phyloP scores from a whole-genome alignment of 2,329 filamentous ascomycete species.

The Cytospora chrysosperma region DNA sequence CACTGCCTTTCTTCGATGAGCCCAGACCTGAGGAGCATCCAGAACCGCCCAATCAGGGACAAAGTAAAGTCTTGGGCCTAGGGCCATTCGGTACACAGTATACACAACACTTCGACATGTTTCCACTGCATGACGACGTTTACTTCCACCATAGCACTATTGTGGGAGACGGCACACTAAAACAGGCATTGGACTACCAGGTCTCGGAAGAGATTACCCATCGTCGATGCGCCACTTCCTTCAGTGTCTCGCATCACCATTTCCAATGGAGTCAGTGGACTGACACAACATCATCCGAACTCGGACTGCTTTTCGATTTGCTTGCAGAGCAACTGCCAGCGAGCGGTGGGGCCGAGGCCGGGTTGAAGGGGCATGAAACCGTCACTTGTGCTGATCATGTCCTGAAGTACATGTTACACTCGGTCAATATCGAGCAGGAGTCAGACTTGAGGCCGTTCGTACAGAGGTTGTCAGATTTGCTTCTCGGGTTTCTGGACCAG shows the following conservation, averaged over 20 bases:
- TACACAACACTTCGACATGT: constrained; percentile 61
- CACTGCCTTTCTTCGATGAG: constrained; percentile 38
- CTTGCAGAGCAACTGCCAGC: constrained; percentile 47
- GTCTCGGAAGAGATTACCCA: constrained; percentile 19
- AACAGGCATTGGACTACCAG: constrained; percentile 36
- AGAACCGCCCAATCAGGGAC: constrained; percentile 25
- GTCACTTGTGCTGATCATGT: constrained; percentile 40
- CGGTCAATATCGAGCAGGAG: constrained; percentile 40
- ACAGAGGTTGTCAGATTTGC: constrained; percentile 43
- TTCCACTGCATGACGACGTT: constrained; percentile 54
- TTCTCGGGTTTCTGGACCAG: constrained; percentile 29
- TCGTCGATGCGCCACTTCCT: constrained; percentile 37
- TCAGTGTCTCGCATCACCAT: constrained; percentile 47
- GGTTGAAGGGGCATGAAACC: constrained; percentile 20
- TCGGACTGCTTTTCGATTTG: constrained; percentile 62
- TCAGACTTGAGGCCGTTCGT: constrained; percentile 42
- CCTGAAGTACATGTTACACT: constrained; percentile 46
- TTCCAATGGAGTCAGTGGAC: constrained; percentile 59
- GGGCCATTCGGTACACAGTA: constrained; percentile 62
- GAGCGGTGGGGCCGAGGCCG: constrained; percentile 25
- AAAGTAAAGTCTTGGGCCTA: constrained; percentile 50
- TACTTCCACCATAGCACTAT: constrained; percentile 62
- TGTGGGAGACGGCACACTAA: constrained; percentile 53
- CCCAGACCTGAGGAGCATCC: constrained; percentile 27
- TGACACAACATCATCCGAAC: constrained; percentile 57